Conservation (phyloP, 768 basidiomycete genomes). For the Leccinum subgranulosum region DNA sequence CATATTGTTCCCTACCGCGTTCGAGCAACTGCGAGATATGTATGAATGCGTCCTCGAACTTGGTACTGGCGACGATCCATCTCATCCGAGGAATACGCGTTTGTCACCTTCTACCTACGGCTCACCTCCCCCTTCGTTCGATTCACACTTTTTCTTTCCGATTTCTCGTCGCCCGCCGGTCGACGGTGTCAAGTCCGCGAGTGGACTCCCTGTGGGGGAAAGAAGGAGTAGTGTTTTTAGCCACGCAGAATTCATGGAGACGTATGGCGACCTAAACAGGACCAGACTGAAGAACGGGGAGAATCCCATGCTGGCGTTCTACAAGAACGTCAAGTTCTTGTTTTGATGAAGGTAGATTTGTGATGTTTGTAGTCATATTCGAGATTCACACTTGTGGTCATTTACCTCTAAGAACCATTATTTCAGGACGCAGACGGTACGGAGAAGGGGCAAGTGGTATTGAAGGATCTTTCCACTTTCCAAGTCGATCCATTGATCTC, state of each 20-base stretch:
- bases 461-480: neutral
- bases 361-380: neutral
- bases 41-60: conserved; percentile 78
- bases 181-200: conserved; percentile 71
- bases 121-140: conserved; percentile 49
- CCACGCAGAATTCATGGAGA: conserved; percentile 85
- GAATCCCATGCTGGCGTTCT: conserved; percentile 86
- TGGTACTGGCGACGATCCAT: conserved; percentile 19
- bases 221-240: conserved; percentile 80
- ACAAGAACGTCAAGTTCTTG: conserved; percentile 91
- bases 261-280: conserved; percentile 71
- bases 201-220: conserved; percentile 77
- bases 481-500: neutral
- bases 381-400: neutral
- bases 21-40: conserved; percentile 80
- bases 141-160: conserved; percentile 68
- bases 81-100: conserved; percentile 33
- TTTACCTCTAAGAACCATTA: neutral
- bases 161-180: conserved; percentile 52
- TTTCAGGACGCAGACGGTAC: neutral
- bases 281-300: conserved; percentile 79
- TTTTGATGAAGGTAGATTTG: conserved; percentile 46
- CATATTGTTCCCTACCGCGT: conserved; percentile 97
- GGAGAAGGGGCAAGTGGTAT: neutral
- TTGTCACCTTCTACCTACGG: conserved; percentile 51